Percentiles rank a stretch among this genome's conserved stretches.
phyloP scores from a whole-genome alignment of 1,284 basidiomycete genomes.

The Pyrrhoderma noxium region DNA sequence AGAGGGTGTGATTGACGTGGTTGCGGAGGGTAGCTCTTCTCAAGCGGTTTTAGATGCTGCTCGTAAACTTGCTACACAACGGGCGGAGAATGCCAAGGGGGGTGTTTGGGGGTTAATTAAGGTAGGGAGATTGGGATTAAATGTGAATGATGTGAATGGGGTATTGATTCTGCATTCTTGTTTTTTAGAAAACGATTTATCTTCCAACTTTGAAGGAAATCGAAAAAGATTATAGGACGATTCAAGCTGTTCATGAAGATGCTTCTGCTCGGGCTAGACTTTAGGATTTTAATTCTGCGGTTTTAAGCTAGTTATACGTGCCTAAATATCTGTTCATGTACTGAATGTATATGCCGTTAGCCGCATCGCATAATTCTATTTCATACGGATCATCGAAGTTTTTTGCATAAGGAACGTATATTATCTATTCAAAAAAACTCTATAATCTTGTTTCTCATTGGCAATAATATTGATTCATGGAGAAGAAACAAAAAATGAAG shows the following conservation, averaged over 20 bases:
- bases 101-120: constrained; percentile 45
- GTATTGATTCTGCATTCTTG: background rate
- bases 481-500: too few species aligned
- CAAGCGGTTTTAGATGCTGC: constrained; percentile 48
- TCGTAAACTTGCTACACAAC: constrained; percentile 28
- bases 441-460: too few species aligned
- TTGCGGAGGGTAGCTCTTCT: constrained; percentile 49
- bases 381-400: too few species aligned
- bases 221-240: constrained; percentile 11
- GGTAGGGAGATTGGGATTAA: too few species aligned
- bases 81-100: constrained; percentile 31
- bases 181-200: constrained; percentile 9
- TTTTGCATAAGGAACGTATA: too few species aligned
- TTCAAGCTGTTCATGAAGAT: constrained; percentile 11
- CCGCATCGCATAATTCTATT: too few species aligned
- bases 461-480: too few species aligned
- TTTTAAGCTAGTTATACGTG: too few species aligned
- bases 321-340: too few species aligned
- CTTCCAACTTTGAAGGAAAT: constrained; percentile 11
- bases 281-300: background rate
- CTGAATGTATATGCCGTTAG: too few species aligned
- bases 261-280: constrained; percentile 7
- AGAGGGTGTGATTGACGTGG: constrained; percentile 65
- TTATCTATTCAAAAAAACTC: too few species aligned
- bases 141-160: too few species aligned